Evolutionary conservation across 805 yeast species (phyloP).

Genomic region (Maudiozyma saulgeensis): DNA sequence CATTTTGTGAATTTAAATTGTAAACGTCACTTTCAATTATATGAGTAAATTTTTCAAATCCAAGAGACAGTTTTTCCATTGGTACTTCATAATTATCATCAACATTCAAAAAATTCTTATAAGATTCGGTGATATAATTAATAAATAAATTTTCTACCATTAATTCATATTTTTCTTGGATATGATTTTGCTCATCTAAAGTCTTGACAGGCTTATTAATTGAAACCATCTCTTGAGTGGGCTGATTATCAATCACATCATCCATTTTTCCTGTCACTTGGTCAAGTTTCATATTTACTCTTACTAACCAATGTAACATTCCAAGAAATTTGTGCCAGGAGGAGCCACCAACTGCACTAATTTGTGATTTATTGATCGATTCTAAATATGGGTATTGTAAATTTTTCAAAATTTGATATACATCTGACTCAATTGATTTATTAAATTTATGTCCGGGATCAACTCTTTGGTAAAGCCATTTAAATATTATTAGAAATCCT

Average conservation of each 20-base stretch:
- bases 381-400: constrained; percentile 75
- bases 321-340: constrained; percentile 81
- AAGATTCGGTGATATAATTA: constrained; percentile 55
- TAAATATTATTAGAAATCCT: constrained; percentile 69
- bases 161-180: constrained; percentile 29
- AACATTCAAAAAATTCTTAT: constrained; percentile 54
- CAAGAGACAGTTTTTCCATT: constrained; percentile 45
- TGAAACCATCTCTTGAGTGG: constrained; percentile 25
- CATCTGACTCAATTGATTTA: constrained; percentile 65
- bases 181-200: constrained; percentile 25
- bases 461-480: constrained; percentile 63
- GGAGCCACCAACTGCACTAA: constrained; percentile 84
- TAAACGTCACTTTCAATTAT: constrained; percentile 41
- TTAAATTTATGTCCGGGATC: constrained; percentile 73
- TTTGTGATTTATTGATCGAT: constrained; percentile 71
- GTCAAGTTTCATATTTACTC: constrained; percentile 40
- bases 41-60: constrained; percentile 43
- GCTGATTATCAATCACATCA: constrained; percentile 15
- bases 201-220: constrained; percentile 18
- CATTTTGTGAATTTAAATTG: constrained; percentile 34
- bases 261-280: constrained; percentile 17
- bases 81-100: constrained; percentile 52
- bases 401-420: constrained; percentile 53
- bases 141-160: constrained; percentile 40
- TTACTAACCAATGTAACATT: constrained; percentile 73